Evolutionary conservation across 2,329 filamentous ascomycete genomes (phyloP), one percentile per base, ranked within the genome.

Genomic region (Didymella pomorum): DNA sequence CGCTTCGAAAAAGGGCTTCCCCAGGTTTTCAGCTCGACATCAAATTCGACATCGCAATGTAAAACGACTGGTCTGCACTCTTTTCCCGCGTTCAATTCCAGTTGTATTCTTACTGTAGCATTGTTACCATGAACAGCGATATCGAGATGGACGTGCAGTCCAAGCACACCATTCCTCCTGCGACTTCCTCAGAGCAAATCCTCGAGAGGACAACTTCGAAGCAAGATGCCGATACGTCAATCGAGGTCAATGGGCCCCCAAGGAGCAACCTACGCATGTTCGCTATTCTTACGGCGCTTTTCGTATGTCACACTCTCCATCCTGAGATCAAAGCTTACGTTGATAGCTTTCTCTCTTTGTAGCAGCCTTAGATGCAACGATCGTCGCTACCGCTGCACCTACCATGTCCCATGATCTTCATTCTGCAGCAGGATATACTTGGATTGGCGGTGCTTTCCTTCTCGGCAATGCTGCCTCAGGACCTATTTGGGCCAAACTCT

Each of bases 371-470:
- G 79, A 81, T 44, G 65, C 84, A 50, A 89, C 87, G 16, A 87
- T 87, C 65, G 79, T 88, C 65, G 83, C 88, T 11, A 90, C 88
- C 0, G 86, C 88, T 6, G 81, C 90, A 5, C 88, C 89, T 0
- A 87, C 86, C 14, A 90, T 91, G 62, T 82, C 85, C 5, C 76
- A 77, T 31, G 81, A 89, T 59, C 85, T 93, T 60, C 71, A 86
- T 43, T 90, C 89, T 6, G 86, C 86, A 3, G 80, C 84, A 16
- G 90, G 89, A 23, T 93, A 92, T 76, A 87, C 87, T 14, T 93
- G 90, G 91, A 89, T 94, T 60, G 90, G 90, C 1, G 87, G 84
- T 26, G 86, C 90, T 0, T 93, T 90, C 73, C 80, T 92, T 3
- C 84, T 93, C 11, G 88, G 87, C 16, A 87, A 86, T 67, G 87